phyloP scores from a whole-genome alignment of 2,329 filamentous ascomycete species.

The Aureobasidium sp. region DNA sequence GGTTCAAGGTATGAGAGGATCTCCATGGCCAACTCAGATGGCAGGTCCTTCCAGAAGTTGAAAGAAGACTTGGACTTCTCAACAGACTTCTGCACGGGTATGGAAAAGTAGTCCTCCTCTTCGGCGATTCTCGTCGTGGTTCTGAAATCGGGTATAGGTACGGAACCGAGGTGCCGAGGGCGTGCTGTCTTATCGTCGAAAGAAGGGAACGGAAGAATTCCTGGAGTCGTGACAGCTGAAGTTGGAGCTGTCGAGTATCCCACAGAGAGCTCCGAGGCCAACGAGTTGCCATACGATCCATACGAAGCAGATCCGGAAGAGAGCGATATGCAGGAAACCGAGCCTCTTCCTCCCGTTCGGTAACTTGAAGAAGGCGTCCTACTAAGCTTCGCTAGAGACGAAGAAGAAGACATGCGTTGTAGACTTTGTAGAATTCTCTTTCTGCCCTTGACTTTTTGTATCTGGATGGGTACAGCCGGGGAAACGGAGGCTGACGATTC shows the following conservation, averaged over 20 bases:
- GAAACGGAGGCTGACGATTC: not conserved
- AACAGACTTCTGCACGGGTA: constrained; percentile 22
- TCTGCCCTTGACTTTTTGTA: constrained; percentile 57
- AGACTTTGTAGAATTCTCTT: constrained; percentile 64
- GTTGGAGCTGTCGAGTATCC: constrained; percentile 48
- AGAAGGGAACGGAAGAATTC: constrained; percentile 34
- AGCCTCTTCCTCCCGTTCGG: constrained; percentile 52
- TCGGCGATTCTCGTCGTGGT: constrained; percentile 33
- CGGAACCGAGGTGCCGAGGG: constrained; percentile 41
- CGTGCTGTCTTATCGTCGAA: constrained; percentile 45
- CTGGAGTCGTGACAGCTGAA: constrained; percentile 40
- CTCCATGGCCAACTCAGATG: constrained; percentile 70
- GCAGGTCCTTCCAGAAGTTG: constrained; percentile 74
- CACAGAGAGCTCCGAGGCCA: constrained; percentile 46
- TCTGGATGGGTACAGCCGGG: not conserved
- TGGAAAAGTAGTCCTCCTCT: constrained; percentile 20
- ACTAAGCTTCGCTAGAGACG: constrained; percentile 56
- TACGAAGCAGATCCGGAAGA: constrained; percentile 43
- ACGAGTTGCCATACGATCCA: constrained; percentile 30
- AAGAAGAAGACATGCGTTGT: constrained; percentile 73
- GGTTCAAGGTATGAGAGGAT: constrained; percentile 69
- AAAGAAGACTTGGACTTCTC: constrained; percentile 33
- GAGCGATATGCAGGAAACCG: constrained; percentile 57
- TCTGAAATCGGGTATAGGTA: constrained; percentile 56
- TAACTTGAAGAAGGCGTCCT: constrained; percentile 60